Evolutionary conservation across 2,329 filamentous ascomycete genomes (phyloP).

Genomic region (Colletotrichum orbiculare): DNA sequence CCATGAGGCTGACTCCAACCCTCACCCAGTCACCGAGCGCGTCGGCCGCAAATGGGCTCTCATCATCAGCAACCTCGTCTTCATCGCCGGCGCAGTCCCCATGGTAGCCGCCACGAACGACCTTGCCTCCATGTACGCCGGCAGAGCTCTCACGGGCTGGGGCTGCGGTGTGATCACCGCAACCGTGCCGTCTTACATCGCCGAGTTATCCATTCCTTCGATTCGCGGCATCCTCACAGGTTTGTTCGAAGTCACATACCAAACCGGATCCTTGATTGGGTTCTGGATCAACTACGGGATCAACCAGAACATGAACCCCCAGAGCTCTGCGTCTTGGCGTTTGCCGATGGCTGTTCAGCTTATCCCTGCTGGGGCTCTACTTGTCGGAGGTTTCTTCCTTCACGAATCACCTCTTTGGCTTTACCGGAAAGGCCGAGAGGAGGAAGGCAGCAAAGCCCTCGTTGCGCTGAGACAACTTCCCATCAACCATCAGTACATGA

Average conservation of each 20-base stretch:
- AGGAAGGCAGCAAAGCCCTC: constrained; percentile 48
- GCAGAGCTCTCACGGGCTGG: constrained; percentile 68
- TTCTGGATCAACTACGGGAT: constrained; percentile 63
- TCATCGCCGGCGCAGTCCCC: constrained; percentile 56
- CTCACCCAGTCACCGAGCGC: constrained; percentile 53
- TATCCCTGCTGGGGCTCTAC: constrained; percentile 55
- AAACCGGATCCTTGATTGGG: constrained; percentile 62
- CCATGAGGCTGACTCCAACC: not conserved
- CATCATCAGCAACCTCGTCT: constrained; percentile 56
- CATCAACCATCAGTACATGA: constrained; percentile 53
- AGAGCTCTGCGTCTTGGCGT: constrained; percentile 53
- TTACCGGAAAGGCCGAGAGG: constrained; percentile 37
- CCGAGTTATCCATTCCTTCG: constrained; percentile 69
- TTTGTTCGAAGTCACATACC: constrained; percentile 63
- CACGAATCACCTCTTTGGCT: constrained; percentile 41
- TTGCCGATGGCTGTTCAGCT: constrained; percentile 61
- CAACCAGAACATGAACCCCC: constrained; percentile 50
- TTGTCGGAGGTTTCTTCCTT: constrained; percentile 57
- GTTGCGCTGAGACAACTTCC: constrained; percentile 57
- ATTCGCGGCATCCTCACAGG: constrained; percentile 69
- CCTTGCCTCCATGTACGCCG: constrained; percentile 59
- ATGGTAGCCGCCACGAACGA: constrained; percentile 54
- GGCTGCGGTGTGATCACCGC: constrained; percentile 68
- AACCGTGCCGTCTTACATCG: constrained; percentile 72
- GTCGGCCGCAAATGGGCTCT: constrained; percentile 63